phyloP scores from a whole-genome alignment of 495 filamentous ascomycete species.

The Neurospora discreta region DNA sequence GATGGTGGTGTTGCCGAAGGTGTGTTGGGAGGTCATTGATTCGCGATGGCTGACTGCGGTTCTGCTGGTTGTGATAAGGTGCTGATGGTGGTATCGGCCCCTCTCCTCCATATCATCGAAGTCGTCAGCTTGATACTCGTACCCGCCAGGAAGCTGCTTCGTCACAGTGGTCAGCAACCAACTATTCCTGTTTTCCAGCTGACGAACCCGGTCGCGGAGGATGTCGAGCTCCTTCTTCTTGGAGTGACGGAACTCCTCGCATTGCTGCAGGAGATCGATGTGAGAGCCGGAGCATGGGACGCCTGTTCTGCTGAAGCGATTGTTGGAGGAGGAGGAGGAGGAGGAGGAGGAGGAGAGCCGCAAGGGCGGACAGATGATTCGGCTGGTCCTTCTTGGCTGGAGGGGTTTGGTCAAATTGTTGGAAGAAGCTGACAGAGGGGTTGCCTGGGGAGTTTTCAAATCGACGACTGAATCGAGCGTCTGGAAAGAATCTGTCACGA shows the following conservation, averaged over 20 bases:
- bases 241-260: constrained; percentile 21
- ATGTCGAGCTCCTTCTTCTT: constrained; percentile 24
- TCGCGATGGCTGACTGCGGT: neutral
- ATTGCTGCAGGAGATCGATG: constrained; percentile 17
- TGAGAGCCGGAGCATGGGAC: constrained; percentile 8
- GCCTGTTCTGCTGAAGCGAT: neutral
- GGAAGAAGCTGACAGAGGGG: neutral
- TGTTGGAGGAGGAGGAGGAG: neutral
- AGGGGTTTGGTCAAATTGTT: neutral
- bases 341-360: neutral
- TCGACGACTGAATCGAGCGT: neutral
- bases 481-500: neutral
- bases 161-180: constrained; percentile 17
- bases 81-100: neutral
- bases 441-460: neutral
- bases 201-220: constrained; percentile 15
- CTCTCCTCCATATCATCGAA: neutral
- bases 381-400: neutral
- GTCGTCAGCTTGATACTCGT: neutral
- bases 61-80: neutral
- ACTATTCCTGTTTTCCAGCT: constrained; percentile 23
- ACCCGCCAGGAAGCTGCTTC: constrained; percentile 16
- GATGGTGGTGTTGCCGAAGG: neutral
- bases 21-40: neutral
- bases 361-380: neutral